Base-by-base conservation (phyloP, 2,329 filamentous ascomycete genomes). In the Talaromyces rugulosus region DNA sequence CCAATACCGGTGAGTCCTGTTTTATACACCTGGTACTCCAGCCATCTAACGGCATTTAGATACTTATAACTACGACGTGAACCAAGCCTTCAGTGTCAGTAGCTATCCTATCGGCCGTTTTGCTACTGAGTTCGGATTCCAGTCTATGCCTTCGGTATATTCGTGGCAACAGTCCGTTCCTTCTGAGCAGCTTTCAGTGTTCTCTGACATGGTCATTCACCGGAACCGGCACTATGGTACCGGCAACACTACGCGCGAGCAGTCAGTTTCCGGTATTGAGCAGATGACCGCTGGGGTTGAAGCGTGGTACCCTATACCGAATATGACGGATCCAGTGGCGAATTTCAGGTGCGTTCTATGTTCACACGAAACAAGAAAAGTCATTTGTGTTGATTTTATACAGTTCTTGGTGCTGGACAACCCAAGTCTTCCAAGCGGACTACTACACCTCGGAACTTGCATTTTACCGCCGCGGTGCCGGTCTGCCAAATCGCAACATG, bases 71-170 rank as follows among this genome's bases (percentile, higher is more conserved):
- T 57, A 57, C 36, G 12, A 57, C 23, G 27, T n/a, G 3, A 30
- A n/a, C 8, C 31, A 57, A 31, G 55, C 36, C 8, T 57, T 57
- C 23, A 36, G 28, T 31, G 36, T 31, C 12, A 44, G 27, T 16
- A 47, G 27, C 36, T 57, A 57, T 44, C 55, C 55, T 7, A n/a
- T 57, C 12, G 36, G 55, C 7, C 86, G 91, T 0, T 96, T 96
- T 76, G 91, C 94, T 58, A 91, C 89, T 54, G 92, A 96, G 71
- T 96, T 96, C 67, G 92, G 91, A 62, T 94, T 96, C 90, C 86
- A 94, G 74, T 90, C 89, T 0, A 57, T 57, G 55, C 27, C 55
- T 28, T 57, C 55, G 11, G 40, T 57, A 42, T 57, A 57, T 31
- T 57, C 55, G 6, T 44, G 55, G 55, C 34, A 47, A 12, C 55